phyloP scores from a whole-genome alignment of 306 rosid species.

The Trifolium fragiferum region DNA sequence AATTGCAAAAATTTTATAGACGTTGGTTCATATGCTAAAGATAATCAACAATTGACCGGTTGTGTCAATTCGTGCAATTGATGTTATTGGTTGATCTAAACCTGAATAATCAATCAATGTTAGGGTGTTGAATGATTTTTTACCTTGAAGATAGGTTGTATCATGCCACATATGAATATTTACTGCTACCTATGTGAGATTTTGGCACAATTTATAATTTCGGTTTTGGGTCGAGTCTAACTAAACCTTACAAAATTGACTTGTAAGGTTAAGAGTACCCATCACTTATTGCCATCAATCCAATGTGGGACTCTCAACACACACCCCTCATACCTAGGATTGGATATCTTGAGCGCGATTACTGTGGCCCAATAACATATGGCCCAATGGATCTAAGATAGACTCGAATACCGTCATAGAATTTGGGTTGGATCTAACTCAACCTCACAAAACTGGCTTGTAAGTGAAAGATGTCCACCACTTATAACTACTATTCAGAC shows the following conservation, averaged over 20 bases:
- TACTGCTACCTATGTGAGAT: neutral
- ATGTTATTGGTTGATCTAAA: neutral
- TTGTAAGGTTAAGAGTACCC: neutral
- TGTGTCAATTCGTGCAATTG: neutral
- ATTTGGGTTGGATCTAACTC: neutral
- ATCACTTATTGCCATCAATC: neutral
- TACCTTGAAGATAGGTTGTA: neutral
- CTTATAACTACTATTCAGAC: neutral
- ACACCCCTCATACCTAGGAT: neutral
- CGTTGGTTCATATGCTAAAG: conserved; percentile 24
- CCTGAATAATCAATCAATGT: neutral
- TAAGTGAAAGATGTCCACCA: neutral
- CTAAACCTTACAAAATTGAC: neutral
- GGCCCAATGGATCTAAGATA: neutral
- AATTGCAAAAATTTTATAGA: neutral
- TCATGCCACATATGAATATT: neutral
- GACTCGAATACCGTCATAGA: neutral
- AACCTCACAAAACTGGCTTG: neutral
- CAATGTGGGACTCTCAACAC: neutral
- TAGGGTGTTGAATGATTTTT: neutral
- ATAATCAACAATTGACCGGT: neutral
- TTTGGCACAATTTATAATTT: conserved; percentile 4
- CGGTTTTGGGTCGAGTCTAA: neutral
- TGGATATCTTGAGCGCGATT: neutral
- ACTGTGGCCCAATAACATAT: neutral